phyloP scores from a whole-genome alignment of 257 asterid genomes.

The Solanum sejunctum region DNA sequence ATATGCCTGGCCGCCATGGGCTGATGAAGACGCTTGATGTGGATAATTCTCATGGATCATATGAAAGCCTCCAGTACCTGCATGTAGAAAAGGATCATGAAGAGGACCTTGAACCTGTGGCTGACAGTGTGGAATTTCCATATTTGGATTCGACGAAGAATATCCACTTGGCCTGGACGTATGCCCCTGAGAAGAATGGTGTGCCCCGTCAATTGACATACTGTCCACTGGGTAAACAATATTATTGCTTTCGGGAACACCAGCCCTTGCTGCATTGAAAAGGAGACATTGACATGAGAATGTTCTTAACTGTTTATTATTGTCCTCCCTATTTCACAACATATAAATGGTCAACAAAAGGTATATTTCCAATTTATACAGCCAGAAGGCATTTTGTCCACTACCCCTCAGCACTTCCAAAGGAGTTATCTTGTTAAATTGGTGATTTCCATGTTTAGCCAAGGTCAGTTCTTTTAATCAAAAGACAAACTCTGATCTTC shows the following conservation, averaged over 20 bases:
- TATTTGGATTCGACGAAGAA: constrained; percentile 25
- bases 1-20: constrained; percentile 30
- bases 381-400: neutral
- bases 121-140: constrained; percentile 43
- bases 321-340: neutral
- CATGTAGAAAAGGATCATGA: constrained; percentile 31
- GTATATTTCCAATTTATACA: neutral
- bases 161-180: constrained; percentile 35
- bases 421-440: neutral
- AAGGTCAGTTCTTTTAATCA: neutral
- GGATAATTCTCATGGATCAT: constrained; percentile 35
- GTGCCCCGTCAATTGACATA: constrained; percentile 26
- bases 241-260: constrained; percentile 35
- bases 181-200: constrained; percentile 43
- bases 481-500: neutral
- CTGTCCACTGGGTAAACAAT: constrained; percentile 33
- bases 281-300: neutral
- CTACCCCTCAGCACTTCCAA: neutral
- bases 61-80: constrained; percentile 32
- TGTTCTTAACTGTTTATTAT: neutral
- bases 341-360: neutral
- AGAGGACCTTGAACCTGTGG: constrained; percentile 35
- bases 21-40: constrained; percentile 49
- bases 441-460: neutral
- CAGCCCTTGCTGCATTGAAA: constrained; percentile 17